phyloP scores from a whole-genome alignment of 2,329 filamentous ascomycete species.

The Emydomyces testavorans region DNA sequence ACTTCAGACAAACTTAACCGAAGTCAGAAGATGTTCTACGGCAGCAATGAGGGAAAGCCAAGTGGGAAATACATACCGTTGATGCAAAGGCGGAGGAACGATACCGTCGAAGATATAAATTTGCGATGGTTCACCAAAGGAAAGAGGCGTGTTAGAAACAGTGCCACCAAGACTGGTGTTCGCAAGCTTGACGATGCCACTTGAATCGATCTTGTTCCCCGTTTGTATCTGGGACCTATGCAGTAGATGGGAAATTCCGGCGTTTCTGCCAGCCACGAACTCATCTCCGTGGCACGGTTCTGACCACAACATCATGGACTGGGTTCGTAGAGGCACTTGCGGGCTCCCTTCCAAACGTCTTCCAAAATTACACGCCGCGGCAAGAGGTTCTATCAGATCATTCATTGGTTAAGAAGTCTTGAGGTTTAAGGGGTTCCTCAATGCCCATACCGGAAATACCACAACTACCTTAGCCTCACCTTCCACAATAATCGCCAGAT shows the following conservation, averaged over 20 bases:
- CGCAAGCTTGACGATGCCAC: not conserved
- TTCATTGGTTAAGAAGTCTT: slow-evolving; percentile 5
- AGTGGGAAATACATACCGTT: slow-evolving; percentile 49
- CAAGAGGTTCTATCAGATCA: slow-evolving; percentile 52
- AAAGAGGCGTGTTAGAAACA: slow-evolving; percentile 9
- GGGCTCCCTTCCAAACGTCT: slow-evolving; percentile 76
- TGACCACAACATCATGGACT: slow-evolving; percentile 31
- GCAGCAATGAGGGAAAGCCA: slow-evolving; percentile 43
- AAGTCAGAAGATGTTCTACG: slow-evolving; percentile 47
- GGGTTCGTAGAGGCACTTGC: slow-evolving; percentile 68
- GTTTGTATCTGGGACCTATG: not conserved
- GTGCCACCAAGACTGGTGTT: slow-evolving; percentile 11
- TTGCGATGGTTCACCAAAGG: slow-evolving; percentile 40
- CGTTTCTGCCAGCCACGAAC: not conserved
- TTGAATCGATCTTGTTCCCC: slow-evolving; percentile 8
- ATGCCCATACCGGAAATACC: slow-evolving; percentile 63
- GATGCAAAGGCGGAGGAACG: slow-evolving; percentile 45
- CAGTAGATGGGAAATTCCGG: not conserved
- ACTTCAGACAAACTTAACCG: slow-evolving; percentile 23
- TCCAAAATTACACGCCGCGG: slow-evolving; percentile 67
- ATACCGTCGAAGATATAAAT: slow-evolving; percentile 52
- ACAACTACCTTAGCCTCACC: slow-evolving; percentile 81
- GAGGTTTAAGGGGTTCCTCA: not conserved
- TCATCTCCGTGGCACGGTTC: not conserved
- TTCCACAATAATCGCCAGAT: slow-evolving; percentile 79